A percentile compares a stretch with the other conserved stretches of the same genome.
Conservation (phyloP, 2,329 filamentous ascomycete species). For the Nannizzia gypsea region DNA sequence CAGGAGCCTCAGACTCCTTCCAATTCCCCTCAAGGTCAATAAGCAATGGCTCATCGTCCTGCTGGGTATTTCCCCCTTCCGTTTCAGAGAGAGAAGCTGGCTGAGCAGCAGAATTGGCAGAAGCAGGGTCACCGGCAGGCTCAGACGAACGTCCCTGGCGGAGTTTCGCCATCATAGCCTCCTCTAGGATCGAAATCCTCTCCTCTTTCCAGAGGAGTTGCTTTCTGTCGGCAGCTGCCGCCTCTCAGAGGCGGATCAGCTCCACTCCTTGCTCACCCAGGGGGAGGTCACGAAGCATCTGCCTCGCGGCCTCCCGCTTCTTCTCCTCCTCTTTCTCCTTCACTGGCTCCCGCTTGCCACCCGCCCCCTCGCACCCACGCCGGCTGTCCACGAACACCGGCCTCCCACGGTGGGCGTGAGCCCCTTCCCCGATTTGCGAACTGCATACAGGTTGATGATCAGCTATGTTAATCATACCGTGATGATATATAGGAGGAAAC, state of each 20-base stretch:
- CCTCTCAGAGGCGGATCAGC: not conserved
- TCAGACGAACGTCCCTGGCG: not conserved
- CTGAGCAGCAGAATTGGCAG: not conserved
- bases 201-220: conserved; percentile 1
- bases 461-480: not conserved
- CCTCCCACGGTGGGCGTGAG: not conserved
- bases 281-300: not conserved
- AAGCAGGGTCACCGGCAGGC: not conserved
- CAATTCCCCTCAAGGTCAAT: too few relatives aligned
- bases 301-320: not conserved
- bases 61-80: too few relatives aligned
- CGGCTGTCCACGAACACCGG: not conserved
- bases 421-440: not conserved
- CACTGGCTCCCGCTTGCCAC: not conserved
- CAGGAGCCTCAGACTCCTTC: not conserved
- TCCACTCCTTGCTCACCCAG: not conserved
- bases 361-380: not conserved
- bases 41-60: too few relatives aligned
- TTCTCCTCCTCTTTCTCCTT: not conserved
- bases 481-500: not conserved
- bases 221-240: not conserved
- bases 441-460: not conserved
- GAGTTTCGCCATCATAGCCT: not conserved
- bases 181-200: not conserved
- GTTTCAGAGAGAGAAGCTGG: not conserved